Base-by-base conservation (phyloP, 345 rosid species). In the Salix arbutifolia region DNA sequence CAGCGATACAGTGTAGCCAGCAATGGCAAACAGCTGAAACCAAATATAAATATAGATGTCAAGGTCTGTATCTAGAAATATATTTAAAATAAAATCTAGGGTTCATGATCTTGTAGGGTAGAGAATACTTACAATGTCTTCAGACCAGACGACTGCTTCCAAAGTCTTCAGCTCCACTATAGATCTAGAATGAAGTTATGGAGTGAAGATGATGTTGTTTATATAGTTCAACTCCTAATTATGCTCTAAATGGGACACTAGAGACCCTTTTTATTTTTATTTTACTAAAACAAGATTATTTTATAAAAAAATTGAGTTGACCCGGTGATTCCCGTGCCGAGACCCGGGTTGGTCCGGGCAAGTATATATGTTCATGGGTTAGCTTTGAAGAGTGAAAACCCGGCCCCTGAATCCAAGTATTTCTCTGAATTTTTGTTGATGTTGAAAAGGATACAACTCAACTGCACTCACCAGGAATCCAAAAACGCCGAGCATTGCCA, bases 131-230 rank as follows among this genome's bases (percentile, higher is more conserved):
- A 91, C 89, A 5, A 82, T 80, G 62, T 89, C 81, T 60, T 83
- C 44, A 38, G 88, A 83, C 89, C 87, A 91, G 35, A 75, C 53
- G 58, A 85, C 67, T 18, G 92, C 88, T 82, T 84, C 85, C 73
- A 85, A 42, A 66, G 64, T 81, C 82, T 81, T 78, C 28, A 84
- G 52, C 78, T 89, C 89, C 6, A 86, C 28, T 31, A 88, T 79
- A 3, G 91, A 88, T 86, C 94, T 86, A 68, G 67, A 8, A 65
- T 37, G 76, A 64, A 33, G 79, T 84, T 74, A 84, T 31, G 79
- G 86, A 79, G 72, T 44, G 60, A 67, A 65, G 46, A 9, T 6
- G 10, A 42, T 3, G 46, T 42, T 2, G 13, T 0, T 0, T 0
- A 2, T 5, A 42, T 16, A 17, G 40, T 9, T 26, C 17, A 37